Evolutionary conservation across 345 rosid species (phyloP), one percentile per base, ranked within the genome.

Genomic region (Garcia nutans): DNA sequence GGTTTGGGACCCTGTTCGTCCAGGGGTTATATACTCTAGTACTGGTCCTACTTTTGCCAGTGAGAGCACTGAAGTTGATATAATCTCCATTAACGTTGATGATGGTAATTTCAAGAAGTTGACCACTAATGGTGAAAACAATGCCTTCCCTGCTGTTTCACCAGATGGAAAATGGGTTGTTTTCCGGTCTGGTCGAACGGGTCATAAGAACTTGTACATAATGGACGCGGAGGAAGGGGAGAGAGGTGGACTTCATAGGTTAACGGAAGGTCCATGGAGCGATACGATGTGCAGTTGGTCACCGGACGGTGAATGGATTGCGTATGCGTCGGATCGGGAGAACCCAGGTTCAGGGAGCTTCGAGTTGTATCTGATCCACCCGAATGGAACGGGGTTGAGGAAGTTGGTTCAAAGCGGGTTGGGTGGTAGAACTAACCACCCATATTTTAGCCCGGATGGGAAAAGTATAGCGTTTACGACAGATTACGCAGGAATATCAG

Each of bases 261-360:
- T 94, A 62, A 94, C 97, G 1, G 84, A 89, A 4, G 97, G 98
- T 59, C 87, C 88, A 1, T 92, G 98, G 98, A 86, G 83, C 0
- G 98, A 92, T 61, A 92, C 97, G 0, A 94, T 94, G 97, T 87
- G 93, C 24, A 85, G 8, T 59, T 94, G 97, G 98, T 94, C 98
- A 20, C 94, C 97, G 0, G 87, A 82, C 26, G 93, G 97, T 0
- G 88, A 92, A 2, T 87, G 88, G 92, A 92, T 94, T 6, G 94
- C 90, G 0, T 94, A 91, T 60, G 87, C 98, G 17, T 94, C 97
- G 0, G 98, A 94, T 66, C 68, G 97, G n/a, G 87, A 85, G 50
- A 59, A 68, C 56, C 95, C 98, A 3, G 93, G 94, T 50, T 85
- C 89, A 0, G 97, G 97, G 9, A 92, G 96, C 64, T 94, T 88